Conservation (phyloP, 768 basidiomycete species). For the Naganishia kalamii region DNA sequence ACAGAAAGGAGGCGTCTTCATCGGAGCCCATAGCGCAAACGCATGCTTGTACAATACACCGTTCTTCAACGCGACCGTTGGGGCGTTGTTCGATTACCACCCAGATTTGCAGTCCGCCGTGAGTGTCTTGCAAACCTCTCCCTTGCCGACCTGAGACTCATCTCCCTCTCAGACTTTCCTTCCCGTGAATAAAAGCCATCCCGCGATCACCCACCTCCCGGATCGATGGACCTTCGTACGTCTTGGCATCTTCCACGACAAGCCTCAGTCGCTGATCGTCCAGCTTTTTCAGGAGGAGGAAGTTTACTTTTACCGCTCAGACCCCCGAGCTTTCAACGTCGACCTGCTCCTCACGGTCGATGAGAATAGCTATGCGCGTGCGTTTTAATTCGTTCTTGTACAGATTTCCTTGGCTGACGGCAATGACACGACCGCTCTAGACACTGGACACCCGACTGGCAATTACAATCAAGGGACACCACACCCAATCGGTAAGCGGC, state of each 20-base stretch:
- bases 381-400: conserved; percentile 18
- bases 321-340: conserved; percentile 62
- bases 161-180: conserved; percentile 50
- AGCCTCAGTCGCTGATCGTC: background rate
- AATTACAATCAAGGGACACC: conserved; percentile 64
- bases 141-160: background rate
- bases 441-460: conserved; percentile 45
- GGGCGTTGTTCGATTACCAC: conserved; percentile 68
- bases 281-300: conserved; percentile 41
- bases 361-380: conserved; percentile 60
- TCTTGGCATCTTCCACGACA: background rate
- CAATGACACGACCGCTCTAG: conserved; percentile 39
- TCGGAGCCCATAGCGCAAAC: conserved; percentile 63
- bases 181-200: conserved; percentile 57
- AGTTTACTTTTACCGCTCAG: conserved; percentile 63
- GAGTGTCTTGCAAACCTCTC: conserved; percentile 27
- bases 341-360: conserved; percentile 60
- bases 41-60: conserved; percentile 58
- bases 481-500: conserved; percentile 63
- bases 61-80: conserved; percentile 58
- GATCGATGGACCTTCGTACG: conserved; percentile 45
- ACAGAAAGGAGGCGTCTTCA: conserved; percentile 63
- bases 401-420: conserved; percentile 37
- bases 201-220: conserved; percentile 55
- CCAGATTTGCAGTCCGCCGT: conserved; percentile 62